phyloP scores from a whole-genome alignment of 371 early-diverging fungal genomes.

The Rhizopus microsporus region DNA sequence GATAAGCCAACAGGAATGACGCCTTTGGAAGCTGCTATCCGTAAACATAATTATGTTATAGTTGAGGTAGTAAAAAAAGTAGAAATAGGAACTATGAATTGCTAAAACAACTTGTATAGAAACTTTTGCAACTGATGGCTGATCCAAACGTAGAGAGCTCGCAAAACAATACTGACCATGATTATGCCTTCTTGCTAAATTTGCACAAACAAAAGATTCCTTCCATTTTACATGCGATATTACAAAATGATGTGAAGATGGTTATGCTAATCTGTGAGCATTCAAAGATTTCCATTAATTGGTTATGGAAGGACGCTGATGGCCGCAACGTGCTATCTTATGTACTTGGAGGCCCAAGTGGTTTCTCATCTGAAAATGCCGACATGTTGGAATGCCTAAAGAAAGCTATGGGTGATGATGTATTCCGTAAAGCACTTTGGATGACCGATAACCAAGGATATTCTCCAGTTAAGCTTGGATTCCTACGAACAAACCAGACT shows the following conservation, averaged over 20 bases:
- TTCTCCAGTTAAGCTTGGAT: conserved; percentile 27
- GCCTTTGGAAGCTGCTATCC: conserved; percentile 55
- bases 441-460: conserved; percentile 28
- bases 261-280: conserved; percentile 17
- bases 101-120: conserved; percentile 15
- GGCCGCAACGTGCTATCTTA: conserved; percentile 43
- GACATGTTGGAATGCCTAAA: conserved; percentile 29
- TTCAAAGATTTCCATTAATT: conserved; percentile 21
- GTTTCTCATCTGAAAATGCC: conserved; percentile 42
- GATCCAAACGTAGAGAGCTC: conserved; percentile 44
- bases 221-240: conserved; percentile 45
- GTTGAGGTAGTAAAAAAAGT: conserved; percentile 38
- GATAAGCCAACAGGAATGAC: conserved; percentile 50
- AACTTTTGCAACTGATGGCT: conserved; percentile 40
- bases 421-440: conserved; percentile 11
- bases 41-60: conserved; percentile 25
- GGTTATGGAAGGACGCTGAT: conserved; percentile 36
- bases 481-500: conserved; percentile 10
- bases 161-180: neutral
- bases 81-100: neutral
- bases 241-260: conserved; percentile 31
- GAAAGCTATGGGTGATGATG: neutral
- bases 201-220: conserved; percentile 26
- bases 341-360: conserved; percentile 21
- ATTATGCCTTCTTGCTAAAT: neutral